Evolutionary conservation across 1,139 yeast species (phyloP), one percentile per base, ranked within the genome.

Genomic region (Taphrina flavorubra): DNA sequence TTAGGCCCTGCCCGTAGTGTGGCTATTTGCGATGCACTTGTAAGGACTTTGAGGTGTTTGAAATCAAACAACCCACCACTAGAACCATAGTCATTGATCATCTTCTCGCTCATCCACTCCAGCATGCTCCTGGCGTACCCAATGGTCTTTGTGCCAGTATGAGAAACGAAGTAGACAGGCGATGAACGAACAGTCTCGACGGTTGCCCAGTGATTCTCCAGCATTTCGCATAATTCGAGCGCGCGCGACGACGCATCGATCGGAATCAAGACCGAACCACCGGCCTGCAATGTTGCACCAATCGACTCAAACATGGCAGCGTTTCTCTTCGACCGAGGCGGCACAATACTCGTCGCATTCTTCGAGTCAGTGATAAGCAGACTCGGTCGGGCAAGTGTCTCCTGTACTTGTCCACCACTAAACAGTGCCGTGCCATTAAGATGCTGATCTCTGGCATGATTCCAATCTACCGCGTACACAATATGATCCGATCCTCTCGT

Each of bases 391-490:
- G 86, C 77, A 44, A 92, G 80, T 65, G 86, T 84, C 6, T 89
- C 83, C n/a, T 85, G 78, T 0, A 94, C 87, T 66, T 84, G 81
- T 20, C 86, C 86, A 44, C 77, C 77, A 6, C 77, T 76, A 70
- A 83, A 85, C 67, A 92, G 83, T 16, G 88, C 86, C n/a, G 97
- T 94, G 69, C 90, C 85, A 74, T 89, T 89, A 69, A 94, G 80
- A 74, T 92, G 92, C 0, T 90, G 84, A 75, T 94, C 98, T 72
- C 87, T 86, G 0, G 97, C 88, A 77, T 94, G 99, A 76, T 92
- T 92, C 98, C 99, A 94, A 61, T 90, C 87, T 3, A 96, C 94
- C 0, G 97, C 97, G 77, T 92, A 91, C 2, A 94, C 81, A 18
- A 92, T 81, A 72, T 88, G 89, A 73, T 94, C 97, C 36, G 88